A percentile compares a stretch with the other conserved stretches of the same genome.
phyloP scores from a whole-genome alignment of 352 stramenopile species.

The Thalassiosira exigua region DNA sequence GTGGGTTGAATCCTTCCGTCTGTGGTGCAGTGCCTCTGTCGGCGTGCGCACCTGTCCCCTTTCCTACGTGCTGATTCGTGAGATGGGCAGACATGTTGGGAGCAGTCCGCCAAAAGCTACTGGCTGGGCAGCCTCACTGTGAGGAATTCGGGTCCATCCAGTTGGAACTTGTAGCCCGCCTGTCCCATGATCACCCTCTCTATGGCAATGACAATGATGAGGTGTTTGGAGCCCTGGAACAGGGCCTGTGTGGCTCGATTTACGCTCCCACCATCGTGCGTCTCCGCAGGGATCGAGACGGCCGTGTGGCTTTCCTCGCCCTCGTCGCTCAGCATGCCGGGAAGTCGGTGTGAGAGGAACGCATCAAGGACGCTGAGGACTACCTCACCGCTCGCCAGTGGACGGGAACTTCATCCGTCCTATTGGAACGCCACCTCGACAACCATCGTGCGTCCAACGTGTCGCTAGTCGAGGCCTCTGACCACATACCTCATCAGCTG shows the following conservation, averaged over 20 bases:
- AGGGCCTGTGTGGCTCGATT: constrained; percentile 6
- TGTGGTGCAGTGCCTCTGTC: neutral
- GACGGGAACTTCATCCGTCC: constrained; percentile 22
- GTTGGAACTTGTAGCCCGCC: constrained; percentile 18
- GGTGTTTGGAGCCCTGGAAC: constrained; percentile 22
- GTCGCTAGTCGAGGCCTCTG: neutral
- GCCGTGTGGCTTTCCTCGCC: constrained; percentile 29
- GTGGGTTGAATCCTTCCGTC: neutral
- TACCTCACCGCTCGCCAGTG: constrained; percentile 13
- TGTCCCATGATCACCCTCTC: constrained; percentile 33
- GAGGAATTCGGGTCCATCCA: constrained; percentile 27
- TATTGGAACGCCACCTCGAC: constrained; percentile 13
- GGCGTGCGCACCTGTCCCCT: constrained; percentile 16
- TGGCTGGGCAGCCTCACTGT: constrained; percentile 7
- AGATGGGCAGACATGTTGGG: neutral
- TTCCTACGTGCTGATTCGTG: constrained; percentile 26
- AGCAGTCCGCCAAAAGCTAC: neutral
- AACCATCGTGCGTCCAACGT: constrained; percentile 17
- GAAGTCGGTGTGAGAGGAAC: constrained; percentile 29
- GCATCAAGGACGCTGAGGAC: constrained; percentile 13
- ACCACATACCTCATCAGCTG: constrained; percentile 13
- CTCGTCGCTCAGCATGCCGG: constrained; percentile 31
- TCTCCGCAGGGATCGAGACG: constrained; percentile 25
- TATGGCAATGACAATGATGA: constrained; percentile 32
- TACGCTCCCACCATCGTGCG: constrained; percentile 20